These are phyloP conservation scores for Thelonectria olida DNA, from an alignment of 2,329 filamentous ascomycete genomes.

Conservation along the genomic window DNA sequence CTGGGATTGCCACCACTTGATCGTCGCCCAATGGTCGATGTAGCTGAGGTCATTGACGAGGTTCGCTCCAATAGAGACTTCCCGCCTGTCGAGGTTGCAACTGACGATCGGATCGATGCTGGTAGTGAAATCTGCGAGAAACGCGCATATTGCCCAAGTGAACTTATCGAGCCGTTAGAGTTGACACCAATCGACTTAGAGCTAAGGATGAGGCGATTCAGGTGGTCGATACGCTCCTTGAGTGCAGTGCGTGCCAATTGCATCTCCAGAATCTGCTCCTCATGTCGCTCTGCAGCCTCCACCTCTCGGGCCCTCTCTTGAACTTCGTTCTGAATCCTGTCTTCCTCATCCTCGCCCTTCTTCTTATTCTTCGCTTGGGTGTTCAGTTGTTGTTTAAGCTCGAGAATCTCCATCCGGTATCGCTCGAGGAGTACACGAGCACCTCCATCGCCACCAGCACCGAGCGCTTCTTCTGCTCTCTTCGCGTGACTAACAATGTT, in stretches of 20 bases:
- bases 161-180: slow-evolving; percentile 74
- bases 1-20: slow-evolving; percentile 55
- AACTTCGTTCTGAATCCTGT: slow-evolving; percentile 70
- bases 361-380: slow-evolving; percentile 77
- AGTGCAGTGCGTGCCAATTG: slow-evolving; percentile 93
- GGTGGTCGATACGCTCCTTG: slow-evolving; percentile 96
- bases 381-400: slow-evolving; percentile 83
- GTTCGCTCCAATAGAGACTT: slow-evolving; percentile 68
- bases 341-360: slow-evolving; percentile 68
- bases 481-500: slow-evolving; percentile 98
- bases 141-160: slow-evolving; percentile 69
- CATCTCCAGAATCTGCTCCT: slow-evolving; percentile 99
- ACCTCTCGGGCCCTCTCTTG: slow-evolving; percentile 79
- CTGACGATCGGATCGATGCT: slow-evolving; percentile 73
- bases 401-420: slow-evolving; percentile 91
- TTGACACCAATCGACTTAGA: slow-evolving; percentile 98
- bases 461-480: slow-evolving; percentile 88
- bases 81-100: slow-evolving; percentile 68
- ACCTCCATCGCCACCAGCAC: slow-evolving; percentile 82
- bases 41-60: slow-evolving; percentile 72
- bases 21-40: slow-evolving; percentile 66
- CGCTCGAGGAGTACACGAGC: slow-evolving; percentile 89
- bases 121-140: slow-evolving; percentile 66
- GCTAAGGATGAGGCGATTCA: slow-evolving; percentile 93
- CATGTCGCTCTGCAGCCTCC: slow-evolving; percentile 86